These are phyloP conservation scores for Rhodotorula paludigena DNA, from an alignment of 768 basidiomycete genomes.

Conservation along the genomic window DNA sequence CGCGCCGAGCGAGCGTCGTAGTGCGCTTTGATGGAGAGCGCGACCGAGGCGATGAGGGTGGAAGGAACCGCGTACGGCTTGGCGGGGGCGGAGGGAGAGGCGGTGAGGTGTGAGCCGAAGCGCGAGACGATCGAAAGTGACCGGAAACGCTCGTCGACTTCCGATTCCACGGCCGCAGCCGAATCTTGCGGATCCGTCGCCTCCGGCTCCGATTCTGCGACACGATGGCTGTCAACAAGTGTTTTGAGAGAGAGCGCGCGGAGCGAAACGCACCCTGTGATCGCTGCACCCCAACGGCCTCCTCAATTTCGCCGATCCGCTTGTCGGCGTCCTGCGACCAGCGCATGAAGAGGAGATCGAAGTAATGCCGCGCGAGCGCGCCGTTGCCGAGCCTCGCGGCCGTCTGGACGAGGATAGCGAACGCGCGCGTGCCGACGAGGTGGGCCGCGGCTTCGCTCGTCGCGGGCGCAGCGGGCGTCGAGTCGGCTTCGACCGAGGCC, in stretches of 20 bases:
- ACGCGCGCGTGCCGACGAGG: conserved; percentile 31
- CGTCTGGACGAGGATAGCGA: conserved; percentile 20
- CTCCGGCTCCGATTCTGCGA: not conserved
- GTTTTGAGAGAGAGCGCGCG: no score
- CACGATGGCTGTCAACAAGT: no score
- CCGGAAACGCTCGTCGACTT: no score
- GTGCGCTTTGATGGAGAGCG: conserved; percentile 1
- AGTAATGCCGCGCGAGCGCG: conserved; percentile 28
- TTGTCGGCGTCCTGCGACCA: conserved; percentile 5
- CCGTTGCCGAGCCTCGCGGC: conserved; percentile 17
- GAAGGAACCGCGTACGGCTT: conserved; percentile 25
- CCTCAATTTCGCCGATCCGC: conserved; percentile 5
- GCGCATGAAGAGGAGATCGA: conserved; percentile 25
- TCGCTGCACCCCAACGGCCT: not conserved
- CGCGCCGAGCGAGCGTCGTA: conserved; percentile 14
- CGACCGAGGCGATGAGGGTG: conserved; percentile 15
- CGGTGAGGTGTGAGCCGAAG: conserved; percentile 7
- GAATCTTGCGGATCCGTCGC: no score
- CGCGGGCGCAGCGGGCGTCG: not conserved
- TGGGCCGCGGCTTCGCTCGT: conserved; percentile 5
- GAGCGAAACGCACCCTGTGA: not conserved
- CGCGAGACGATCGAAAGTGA: not conserved
- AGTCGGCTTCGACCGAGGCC: not conserved
- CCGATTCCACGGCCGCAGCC: no score
- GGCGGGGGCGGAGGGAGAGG: not conserved